Evolutionary conservation across 805 yeast species (phyloP).

Genomic region (Saccharomycopsis sp.): DNA sequence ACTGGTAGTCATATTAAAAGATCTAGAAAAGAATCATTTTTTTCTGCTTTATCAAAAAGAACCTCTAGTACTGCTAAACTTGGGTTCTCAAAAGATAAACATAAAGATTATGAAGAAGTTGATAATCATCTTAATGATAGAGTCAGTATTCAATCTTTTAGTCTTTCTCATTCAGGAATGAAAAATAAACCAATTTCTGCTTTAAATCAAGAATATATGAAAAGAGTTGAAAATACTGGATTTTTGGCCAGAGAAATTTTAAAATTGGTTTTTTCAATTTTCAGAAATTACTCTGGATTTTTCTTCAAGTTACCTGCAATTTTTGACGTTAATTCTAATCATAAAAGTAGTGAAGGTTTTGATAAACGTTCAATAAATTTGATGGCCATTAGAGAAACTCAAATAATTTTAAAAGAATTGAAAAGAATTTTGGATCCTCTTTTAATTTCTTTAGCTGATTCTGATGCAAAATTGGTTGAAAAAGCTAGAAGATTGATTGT

Average conservation of each 20-base stretch:
- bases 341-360: background rate
- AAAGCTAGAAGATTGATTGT: constrained; percentile 11
- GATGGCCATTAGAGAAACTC: constrained; percentile 5
- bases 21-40: constrained; percentile 5
- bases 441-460: constrained; percentile 14
- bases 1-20: background rate
- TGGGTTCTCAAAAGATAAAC: too few relatives aligned
- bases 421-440: constrained; percentile 12
- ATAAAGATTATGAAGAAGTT: too few relatives aligned
- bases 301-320: constrained; percentile 16
- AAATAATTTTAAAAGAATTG: constrained; percentile 9
- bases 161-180: background rate
- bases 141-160: background rate
- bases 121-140: background rate
- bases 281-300: constrained; percentile 4
- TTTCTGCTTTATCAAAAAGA: background rate
- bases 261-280: constrained; percentile 15
- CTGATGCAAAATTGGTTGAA: constrained; percentile 14
- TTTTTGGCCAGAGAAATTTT: constrained; percentile 17
- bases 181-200: constrained; percentile 1
- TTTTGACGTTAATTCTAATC: background rate
- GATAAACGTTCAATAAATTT: background rate
- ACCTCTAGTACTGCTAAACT: background rate
- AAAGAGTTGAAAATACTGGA: constrained; percentile 11
- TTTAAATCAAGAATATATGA: constrained; percentile 12